phyloP scores from a whole-genome alignment of 805 yeast species.

The Hanseniaspora occidentalis region DNA sequence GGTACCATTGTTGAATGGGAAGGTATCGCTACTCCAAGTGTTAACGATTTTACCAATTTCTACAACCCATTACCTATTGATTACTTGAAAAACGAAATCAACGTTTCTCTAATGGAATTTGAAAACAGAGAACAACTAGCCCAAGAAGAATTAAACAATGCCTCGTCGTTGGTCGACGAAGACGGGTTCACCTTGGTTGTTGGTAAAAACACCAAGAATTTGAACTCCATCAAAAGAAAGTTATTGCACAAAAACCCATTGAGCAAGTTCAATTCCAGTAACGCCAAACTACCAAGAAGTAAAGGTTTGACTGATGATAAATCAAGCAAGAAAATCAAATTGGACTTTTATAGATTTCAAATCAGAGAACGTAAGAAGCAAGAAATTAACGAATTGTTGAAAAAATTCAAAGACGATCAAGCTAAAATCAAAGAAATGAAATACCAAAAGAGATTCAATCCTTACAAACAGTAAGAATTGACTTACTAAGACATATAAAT shows the following conservation, averaged over 20 bases:
- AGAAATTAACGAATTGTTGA: slow-evolving; percentile 78
- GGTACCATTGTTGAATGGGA: slow-evolving; percentile 25
- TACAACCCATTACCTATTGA: slow-evolving; percentile 35
- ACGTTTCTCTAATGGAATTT: slow-evolving; percentile 52
- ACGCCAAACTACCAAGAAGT: slow-evolving; percentile 9
- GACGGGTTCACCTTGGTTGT: slow-evolving; percentile 92
- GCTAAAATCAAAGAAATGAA: slow-evolving; percentile 68
- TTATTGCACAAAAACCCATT: slow-evolving; percentile 23
- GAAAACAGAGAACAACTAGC: slow-evolving; percentile 57
- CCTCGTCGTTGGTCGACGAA: slow-evolving; percentile 64
- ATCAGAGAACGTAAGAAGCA: slow-evolving; percentile 84
- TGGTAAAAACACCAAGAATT: slow-evolving; percentile 72
- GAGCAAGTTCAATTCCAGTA: slow-evolving; percentile 18
- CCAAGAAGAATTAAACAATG: slow-evolving; percentile 38
- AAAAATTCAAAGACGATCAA: slow-evolving; percentile 83
- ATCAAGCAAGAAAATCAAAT: slow-evolving; percentile 62
- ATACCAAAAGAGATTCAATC: slow-evolving; percentile 73
- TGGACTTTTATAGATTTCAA: slow-evolving; percentile 93
- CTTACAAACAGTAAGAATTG: slow-evolving; percentile 39
- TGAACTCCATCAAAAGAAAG: slow-evolving; percentile 27
- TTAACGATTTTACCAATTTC: slow-evolving; percentile 30
- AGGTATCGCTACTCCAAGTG: slow-evolving; percentile 22
- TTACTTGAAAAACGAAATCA: slow-evolving; percentile 41
- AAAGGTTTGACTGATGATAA: slow-evolving; percentile 27
- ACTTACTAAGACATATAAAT: slow-evolving; percentile 7